Conservation (phyloP, 257 asterid genomes). For the Ocimum tenuiflorum region DNA sequence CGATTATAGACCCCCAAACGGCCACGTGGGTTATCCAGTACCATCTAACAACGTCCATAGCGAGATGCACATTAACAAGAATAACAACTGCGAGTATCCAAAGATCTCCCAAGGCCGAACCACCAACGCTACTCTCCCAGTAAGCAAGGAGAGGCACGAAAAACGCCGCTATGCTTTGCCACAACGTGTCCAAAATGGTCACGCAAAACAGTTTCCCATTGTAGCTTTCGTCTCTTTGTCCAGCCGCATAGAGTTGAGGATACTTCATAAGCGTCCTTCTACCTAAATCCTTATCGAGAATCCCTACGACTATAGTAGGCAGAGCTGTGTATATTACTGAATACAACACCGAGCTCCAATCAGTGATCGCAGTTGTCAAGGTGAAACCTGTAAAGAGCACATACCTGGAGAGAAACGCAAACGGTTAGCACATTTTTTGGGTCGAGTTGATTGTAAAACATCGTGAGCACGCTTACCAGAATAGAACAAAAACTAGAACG, state of each 20-base stretch:
- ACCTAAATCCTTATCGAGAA: slow-evolving; percentile 82
- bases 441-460: too few relatives aligned
- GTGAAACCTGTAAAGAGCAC: slow-evolving; percentile 74
- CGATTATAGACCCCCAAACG: slow-evolving; percentile 83
- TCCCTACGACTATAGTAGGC: slow-evolving; percentile 79
- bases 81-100: slow-evolving; percentile 87
- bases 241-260: slow-evolving; percentile 85
- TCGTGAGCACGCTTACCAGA: slow-evolving; percentile 62
- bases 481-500: slow-evolving; percentile 65
- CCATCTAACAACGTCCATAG: slow-evolving; percentile 93
- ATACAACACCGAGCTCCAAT: slow-evolving; percentile 92
- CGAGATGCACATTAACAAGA: slow-evolving; percentile 74
- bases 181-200: slow-evolving; percentile 68
- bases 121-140: slow-evolving; percentile 56
- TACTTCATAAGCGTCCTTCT: slow-evolving; percentile 59
- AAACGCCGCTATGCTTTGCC: slow-evolving; percentile 84
- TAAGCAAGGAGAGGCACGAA: slow-evolving; percentile 68
- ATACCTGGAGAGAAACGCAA: slow-evolving; percentile 46
- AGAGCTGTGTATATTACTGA: slow-evolving; percentile 76
- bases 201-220: slow-evolving; percentile 68
- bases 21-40: slow-evolving; percentile 73
- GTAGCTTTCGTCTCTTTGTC: slow-evolving; percentile 84
- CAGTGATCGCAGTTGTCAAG: slow-evolving; percentile 84
- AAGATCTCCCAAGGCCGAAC: slow-evolving; percentile 85
- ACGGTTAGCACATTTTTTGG: neutral